Percentiles rank a stretch among this genome's conserved stretches.
These are phyloP conservation scores for Xerocomus nothofagi DNA, from an alignment of 1,284 basidiomycete genomes.

Conservation along the genomic window DNA sequence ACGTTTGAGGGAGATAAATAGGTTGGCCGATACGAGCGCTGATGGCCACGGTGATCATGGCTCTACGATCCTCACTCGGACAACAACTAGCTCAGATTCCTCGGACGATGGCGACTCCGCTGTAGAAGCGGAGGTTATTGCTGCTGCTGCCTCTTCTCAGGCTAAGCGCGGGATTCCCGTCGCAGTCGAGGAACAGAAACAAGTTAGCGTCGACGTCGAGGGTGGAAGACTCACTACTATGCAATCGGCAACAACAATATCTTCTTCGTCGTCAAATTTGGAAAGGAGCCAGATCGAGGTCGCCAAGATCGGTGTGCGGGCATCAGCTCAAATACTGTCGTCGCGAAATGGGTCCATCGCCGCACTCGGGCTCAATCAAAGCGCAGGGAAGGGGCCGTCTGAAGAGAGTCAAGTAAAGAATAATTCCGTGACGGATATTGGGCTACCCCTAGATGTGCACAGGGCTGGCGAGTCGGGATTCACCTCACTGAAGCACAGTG, in stretches of 20 bases:
- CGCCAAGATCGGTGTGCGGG: constrained; percentile 29
- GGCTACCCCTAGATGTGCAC: constrained; percentile 25
- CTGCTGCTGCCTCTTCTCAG: constrained; percentile 29
- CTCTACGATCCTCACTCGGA: constrained; percentile 31
- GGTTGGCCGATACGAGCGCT: constrained; percentile 22
- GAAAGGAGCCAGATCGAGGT: constrained; percentile 34
- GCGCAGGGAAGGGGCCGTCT: constrained; percentile 8
- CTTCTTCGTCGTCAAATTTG: constrained; percentile 21
- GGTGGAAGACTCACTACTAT: constrained; percentile 7
- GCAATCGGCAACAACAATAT: constrained; percentile 21
- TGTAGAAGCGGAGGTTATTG: constrained; percentile 35
- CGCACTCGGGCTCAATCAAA: constrained; percentile 14
- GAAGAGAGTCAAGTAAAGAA: constrained; percentile 9
- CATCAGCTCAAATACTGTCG: constrained; percentile 29
- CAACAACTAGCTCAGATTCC: constrained; percentile 16
- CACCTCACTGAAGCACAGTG: constrained; percentile 55
- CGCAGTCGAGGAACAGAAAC: constrained; percentile 20
- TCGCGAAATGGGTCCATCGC: constrained; percentile 27
- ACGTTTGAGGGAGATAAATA: constrained; percentile 35
- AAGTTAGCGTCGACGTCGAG: not conserved
- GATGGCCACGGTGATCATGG: constrained; percentile 21
- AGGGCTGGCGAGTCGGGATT: constrained; percentile 31
- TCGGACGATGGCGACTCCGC: constrained; percentile 28
- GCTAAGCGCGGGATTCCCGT: constrained; percentile 2
- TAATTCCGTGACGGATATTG: constrained; percentile 22